Conservation (phyloP, 129 eudicot genomes). For the Mikania micrantha region DNA sequence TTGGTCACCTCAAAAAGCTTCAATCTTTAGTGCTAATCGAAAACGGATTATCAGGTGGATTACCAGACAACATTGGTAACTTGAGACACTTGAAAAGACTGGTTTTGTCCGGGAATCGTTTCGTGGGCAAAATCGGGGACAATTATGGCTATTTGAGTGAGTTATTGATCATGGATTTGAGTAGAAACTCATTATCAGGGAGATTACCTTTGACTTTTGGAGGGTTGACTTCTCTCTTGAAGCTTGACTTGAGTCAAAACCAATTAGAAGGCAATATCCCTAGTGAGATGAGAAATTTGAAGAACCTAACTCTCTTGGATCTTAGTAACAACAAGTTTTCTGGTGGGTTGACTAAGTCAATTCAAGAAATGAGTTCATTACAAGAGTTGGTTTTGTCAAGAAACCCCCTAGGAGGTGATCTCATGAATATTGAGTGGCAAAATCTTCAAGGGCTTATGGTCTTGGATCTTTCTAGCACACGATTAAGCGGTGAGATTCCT, state of each 20-base stretch:
- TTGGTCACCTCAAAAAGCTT: conserved; percentile 60
- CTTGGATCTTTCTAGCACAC: conserved; percentile 58
- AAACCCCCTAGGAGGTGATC: conserved; percentile 64
- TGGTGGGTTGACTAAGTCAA: conserved; percentile 48
- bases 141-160: conserved; percentile 43
- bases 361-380: conserved; percentile 53
- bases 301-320: conserved; percentile 66
- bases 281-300: conserved; percentile 40
- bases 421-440: conserved; percentile 43
- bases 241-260: conserved; percentile 76
- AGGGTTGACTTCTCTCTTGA: conserved; percentile 58
- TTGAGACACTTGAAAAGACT: conserved; percentile 45
- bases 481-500: conserved; percentile 53
- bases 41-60: conserved; percentile 48
- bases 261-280: conserved; percentile 51
- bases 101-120: conserved; percentile 49
- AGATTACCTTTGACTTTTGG: conserved; percentile 48
- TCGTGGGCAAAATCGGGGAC: conserved; percentile 45
- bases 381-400: conserved; percentile 64
- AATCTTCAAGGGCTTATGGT: conserved; percentile 36
- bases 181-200: conserved; percentile 62
- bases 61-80: conserved; percentile 48
- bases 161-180: conserved; percentile 67
- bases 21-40: conserved; percentile 58
- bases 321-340: conserved; percentile 63